phyloP scores from a whole-genome alignment of 805 yeast genomes.

The Hermanozyma aechmeae region DNA sequence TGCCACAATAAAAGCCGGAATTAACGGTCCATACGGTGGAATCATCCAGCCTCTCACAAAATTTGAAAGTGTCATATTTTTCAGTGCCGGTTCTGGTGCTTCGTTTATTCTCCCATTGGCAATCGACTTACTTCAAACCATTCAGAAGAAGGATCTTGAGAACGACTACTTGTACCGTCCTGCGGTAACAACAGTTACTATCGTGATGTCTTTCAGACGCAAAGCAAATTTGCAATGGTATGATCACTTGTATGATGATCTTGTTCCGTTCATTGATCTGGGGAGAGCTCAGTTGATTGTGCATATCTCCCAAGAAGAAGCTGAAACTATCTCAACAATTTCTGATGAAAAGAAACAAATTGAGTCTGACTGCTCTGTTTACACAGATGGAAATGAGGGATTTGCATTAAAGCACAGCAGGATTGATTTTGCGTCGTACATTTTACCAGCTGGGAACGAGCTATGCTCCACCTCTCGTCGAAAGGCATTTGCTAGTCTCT shows the following conservation, averaged over 20 bases:
- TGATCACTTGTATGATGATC: conserved; percentile 20
- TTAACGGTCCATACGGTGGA: conserved; percentile 42
- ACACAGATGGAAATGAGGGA: no score
- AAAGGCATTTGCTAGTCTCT: conserved; percentile 26
- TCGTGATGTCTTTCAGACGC: conserved; percentile 25
- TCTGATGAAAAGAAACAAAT: conserved; percentile 1
- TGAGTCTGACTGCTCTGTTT: no score
- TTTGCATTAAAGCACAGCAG: no score
- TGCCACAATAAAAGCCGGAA: conserved; percentile 21
- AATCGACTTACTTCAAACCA: conserved; percentile 24
- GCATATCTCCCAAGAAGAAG: conserved; percentile 18
- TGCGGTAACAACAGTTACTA: conserved; percentile 11
- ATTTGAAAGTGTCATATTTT: conserved; percentile 30
- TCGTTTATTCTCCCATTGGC: conserved; percentile 39
- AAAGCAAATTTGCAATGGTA: conserved; percentile 26
- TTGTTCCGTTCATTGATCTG: conserved; percentile 13
- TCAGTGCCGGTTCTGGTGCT: conserved; percentile 39
- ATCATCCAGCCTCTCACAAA: conserved; percentile 28
- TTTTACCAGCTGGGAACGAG: no score
- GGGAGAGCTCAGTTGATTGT: conserved; percentile 18
- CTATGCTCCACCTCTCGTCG: no score
- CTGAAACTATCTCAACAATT: conserved; percentile 1
- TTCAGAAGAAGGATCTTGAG: conserved; percentile 14
- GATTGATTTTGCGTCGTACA: no score
- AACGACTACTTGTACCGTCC: conserved; percentile 29